Evolutionary conservation across 2,329 filamentous ascomycete species (phyloP), one percentile per base, ranked within the genome.

Genomic region (Mariannaea elegans): DNA sequence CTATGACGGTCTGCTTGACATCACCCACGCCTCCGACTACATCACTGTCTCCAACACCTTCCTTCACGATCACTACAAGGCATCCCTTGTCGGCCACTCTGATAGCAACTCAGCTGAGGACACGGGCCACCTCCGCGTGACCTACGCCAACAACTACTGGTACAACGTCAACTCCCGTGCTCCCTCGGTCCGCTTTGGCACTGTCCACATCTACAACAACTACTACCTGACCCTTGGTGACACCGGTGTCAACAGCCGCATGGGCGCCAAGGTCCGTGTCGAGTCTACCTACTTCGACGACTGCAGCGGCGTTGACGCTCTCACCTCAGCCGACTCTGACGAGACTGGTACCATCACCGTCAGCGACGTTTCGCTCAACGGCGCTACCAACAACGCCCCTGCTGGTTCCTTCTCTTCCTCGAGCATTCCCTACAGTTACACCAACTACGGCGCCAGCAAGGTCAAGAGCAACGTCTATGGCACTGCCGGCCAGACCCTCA

Each of bases 71-170:
- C 74, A 76, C 71, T 88, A 79, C 77, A 89, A 89, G 76, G 82
- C 79, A 32, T 86, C 83, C 1, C 80, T 89, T 14, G 77, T 88
- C 62, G 86, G 84, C 18, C 86, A 89, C 81, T 83, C 80, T 14
- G 84, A 88, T 78, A 80, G 56, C 75, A 88, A 88, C 76, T 76
- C 69, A 16, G 74, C 66, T 41, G 83, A 87, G 70, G 88, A 91
- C 76, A 84, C 71, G 7, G 87, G 87, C 64, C 80, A 87, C 71
- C 80, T 90, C 44, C 83, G 79, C 71, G 78, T 91, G 54, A 90
- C 88, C 56, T 89, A 88, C 73, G 81, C 82, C 76, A 85, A 89
- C 80, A 90, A 90, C 82, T 80, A 85, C 79, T 90, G 82, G 81
- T 70, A 72, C 65, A 88, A 90, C 78, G 75, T 89, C 72, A 87